These are phyloP conservation scores for Aspergillus persii DNA, from an alignment of 2,329 filamentous ascomycete genomes.

Conservation along the genomic window DNA sequence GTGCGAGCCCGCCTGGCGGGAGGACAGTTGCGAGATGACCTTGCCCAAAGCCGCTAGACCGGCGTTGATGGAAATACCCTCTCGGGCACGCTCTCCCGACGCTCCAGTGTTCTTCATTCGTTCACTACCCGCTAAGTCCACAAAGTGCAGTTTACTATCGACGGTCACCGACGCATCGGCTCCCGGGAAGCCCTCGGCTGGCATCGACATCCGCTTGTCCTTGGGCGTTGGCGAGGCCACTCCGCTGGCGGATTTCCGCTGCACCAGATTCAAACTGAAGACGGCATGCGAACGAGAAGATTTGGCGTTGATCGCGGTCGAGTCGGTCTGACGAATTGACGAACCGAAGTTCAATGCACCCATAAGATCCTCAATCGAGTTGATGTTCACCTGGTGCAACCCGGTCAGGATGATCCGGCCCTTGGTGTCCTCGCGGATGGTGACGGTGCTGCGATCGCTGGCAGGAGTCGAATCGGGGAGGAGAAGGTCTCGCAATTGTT, in stretches of 20 bases:
- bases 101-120: constrained; percentile 95
- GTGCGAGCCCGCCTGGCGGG: constrained; percentile 79
- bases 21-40: constrained; percentile 96
- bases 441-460: constrained; percentile 74
- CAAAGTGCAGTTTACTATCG: constrained; percentile 98
- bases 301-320: constrained; percentile 95
- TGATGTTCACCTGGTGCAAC: constrained; percentile 81
- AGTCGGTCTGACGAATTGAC: constrained; percentile 90
- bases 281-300: constrained; percentile 97
- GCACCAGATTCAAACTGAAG: constrained; percentile 86
- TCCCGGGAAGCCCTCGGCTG: constrained; percentile 71
- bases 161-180: constrained; percentile 70
- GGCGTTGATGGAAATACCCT: constrained; percentile 97
- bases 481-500: constrained; percentile 86
- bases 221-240: constrained; percentile 54
- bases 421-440: constrained; percentile 89
- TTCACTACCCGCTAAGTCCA: constrained; percentile 95
- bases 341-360: constrained; percentile 89
- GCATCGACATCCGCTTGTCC: constrained; percentile 85
- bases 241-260: constrained; percentile 62
- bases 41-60: constrained; percentile 93
- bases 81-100: constrained; percentile 87
- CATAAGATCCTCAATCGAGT: constrained; percentile 87
- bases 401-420: constrained; percentile 93
- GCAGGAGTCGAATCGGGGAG: constrained; percentile 69